Evolutionary conservation across 2,329 filamentous ascomycete species (phyloP), one percentile per base, ranked within the genome.

Genomic region (Septoria petroselini): DNA sequence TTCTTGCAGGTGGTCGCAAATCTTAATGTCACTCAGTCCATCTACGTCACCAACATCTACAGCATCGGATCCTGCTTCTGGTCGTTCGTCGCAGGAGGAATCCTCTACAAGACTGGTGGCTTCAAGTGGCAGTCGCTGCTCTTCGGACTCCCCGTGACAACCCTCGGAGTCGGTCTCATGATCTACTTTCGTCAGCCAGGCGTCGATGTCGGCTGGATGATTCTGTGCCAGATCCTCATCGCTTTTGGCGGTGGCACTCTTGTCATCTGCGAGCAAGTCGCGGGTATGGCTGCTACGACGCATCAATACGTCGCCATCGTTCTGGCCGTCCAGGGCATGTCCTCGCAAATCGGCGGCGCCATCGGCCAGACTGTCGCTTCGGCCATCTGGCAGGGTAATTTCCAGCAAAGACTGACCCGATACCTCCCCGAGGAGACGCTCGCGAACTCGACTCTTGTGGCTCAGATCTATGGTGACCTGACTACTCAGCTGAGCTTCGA

Each of bases 371-470:
- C 62, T 7, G 55, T 71, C 30, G 61, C 65, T 8, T 63, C 59
- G 15, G 67, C 64, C 5, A 64, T 71, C 34, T 71, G 68, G 68
- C 65, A 66, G n/a, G 61, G 61, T 18, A 58, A 56, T 2, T 54
- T 61, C 14, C 52, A 47, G 11, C 30, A 45, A 3, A 50, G 48
- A 4, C 52, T 62, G 2, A 21, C 48, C 17, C 52, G 59, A 11
- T 78, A 79, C 48, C 68, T 82, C 3, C 76, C 75, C 0, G 65
- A 65, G 2, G 60, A 55, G 1, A 62, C 64, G 0, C 66, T 68
- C 38, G 58, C 61, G 2, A 62, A 74, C 17, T 42, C 46, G 25
- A 46, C 48, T 19, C 58, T 64, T 74, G 46, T 57, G 18, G 54
- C 56, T 11, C 34, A 63, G 7, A 64, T 70, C 34, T 73, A 71